These are phyloP conservation scores for Penicillium griseofulvum DNA, from an alignment of 2,329 filamentous ascomycete species.

Conservation along the genomic window DNA sequence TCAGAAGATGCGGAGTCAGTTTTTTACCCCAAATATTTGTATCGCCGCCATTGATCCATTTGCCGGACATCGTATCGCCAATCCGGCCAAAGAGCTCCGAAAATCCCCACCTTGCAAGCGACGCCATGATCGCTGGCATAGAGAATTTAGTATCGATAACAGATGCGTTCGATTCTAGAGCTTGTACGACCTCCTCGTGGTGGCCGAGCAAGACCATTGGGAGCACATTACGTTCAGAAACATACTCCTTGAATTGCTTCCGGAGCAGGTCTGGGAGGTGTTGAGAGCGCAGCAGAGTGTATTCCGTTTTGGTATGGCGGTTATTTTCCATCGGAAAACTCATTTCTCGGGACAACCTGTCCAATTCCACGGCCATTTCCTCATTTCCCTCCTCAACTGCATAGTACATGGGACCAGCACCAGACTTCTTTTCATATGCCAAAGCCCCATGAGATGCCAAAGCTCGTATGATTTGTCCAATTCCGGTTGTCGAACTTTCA, in stretches of 20 bases:
- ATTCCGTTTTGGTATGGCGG: neutral
- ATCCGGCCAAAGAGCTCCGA: slow-evolving; percentile 14
- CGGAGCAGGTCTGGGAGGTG: neutral
- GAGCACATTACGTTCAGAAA: slow-evolving; percentile 1
- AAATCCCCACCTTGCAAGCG: slow-evolving; percentile 20
- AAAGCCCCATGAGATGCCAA: slow-evolving; percentile 11
- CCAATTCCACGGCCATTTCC: slow-evolving; percentile 13
- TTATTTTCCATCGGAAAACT: neutral
- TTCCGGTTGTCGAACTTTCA: slow-evolving; percentile 10
- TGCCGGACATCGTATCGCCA: slow-evolving; percentile 1
- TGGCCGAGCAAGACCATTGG: slow-evolving; percentile 7
- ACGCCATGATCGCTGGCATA: slow-evolving; percentile 8
- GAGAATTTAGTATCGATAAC: neutral
- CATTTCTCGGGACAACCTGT: neutral
- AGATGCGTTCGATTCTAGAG: slow-evolving; percentile 5
- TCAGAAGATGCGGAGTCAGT: slow-evolving; percentile 13
- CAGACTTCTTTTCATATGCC: neutral
- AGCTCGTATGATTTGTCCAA: slow-evolving; percentile 10
- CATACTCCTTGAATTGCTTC: neutral
- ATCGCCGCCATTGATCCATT: slow-evolving; percentile 19
- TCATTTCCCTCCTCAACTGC: slow-evolving; percentile 5
- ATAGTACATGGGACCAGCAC: neutral
- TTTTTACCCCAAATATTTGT: neutral
- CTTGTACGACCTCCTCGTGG: slow-evolving; percentile 8
- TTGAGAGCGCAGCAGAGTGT: slow-evolving; percentile 4